Evolutionary conservation across 2,329 filamentous ascomycete genomes (phyloP).

Genomic region (Didymosphaeria variabile): DNA sequence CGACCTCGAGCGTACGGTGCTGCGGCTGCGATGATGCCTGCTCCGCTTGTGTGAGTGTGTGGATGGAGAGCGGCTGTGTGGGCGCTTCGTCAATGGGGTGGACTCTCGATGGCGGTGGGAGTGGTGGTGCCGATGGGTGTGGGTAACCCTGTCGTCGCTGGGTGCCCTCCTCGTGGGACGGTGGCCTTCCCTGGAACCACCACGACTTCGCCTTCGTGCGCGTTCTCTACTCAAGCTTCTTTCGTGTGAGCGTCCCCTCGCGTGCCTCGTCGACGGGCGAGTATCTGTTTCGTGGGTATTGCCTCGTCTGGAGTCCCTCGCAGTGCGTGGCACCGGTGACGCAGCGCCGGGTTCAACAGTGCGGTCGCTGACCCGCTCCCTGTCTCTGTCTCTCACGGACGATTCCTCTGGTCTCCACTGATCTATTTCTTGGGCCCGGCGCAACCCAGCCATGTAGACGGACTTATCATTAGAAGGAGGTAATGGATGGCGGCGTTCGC

Average conservation of each 20-base stretch:
- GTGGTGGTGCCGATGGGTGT: conserved; percentile 45
- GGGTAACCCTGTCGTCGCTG: conserved; percentile 48
- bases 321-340: conserved; percentile 48
- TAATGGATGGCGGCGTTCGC: conserved; percentile 44
- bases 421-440: conserved; percentile 53
- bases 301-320: conserved; percentile 44
- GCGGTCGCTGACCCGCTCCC: conserved; percentile 38
- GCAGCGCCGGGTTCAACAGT: conserved; percentile 41
- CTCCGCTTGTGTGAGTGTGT: conserved; percentile 42
- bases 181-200: conserved; percentile 44
- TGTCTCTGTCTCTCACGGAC: conserved; percentile 44
- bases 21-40: conserved; percentile 48
- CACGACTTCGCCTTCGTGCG: conserved; percentile 45
- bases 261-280: conserved; percentile 35
- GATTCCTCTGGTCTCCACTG: conserved; percentile 55
- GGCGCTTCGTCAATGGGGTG: conserved; percentile 50
- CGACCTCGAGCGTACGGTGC: conserved; percentile 45
- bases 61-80: conserved; percentile 49
- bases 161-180: conserved; percentile 46
- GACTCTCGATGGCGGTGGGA: conserved; percentile 43
- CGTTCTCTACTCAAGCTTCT: conserved; percentile 44
- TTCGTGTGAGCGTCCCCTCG: conserved; percentile 42
- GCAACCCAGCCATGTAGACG: conserved; percentile 56
- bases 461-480: conserved; percentile 48
- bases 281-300: conserved; percentile 37